Evolutionary conservation across 345 rosid species (phyloP).

Genomic region (Turnera subulata): DNA sequence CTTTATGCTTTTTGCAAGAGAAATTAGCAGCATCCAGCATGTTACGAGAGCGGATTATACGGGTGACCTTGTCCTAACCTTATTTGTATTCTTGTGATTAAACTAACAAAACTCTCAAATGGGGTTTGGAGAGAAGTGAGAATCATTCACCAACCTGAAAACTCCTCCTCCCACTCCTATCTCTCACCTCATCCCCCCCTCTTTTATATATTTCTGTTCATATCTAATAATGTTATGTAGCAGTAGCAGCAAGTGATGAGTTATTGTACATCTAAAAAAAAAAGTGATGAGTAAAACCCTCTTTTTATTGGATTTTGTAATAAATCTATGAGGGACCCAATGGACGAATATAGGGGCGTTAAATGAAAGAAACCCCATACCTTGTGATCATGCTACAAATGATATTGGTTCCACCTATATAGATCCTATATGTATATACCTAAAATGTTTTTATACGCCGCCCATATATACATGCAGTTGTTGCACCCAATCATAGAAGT

Average conservation of each 20-base stretch:
- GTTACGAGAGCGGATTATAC: conserved; percentile 17
- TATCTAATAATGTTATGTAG: not conserved
- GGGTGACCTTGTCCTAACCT: conserved; percentile 3
- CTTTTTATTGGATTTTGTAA: too few species aligned
- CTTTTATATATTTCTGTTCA: not conserved
- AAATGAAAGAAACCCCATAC: conserved; percentile 42
- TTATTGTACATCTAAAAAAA: too few species aligned
- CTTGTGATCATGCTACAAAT: conserved; percentile 14
- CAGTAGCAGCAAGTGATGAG: too few species aligned
- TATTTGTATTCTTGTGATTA: conserved; percentile 12
- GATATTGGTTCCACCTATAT: conserved; percentile 14
- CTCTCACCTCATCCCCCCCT: not conserved
- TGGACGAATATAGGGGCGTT: conserved; percentile 16
- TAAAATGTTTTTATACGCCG: not conserved
- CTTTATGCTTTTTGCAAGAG: not conserved
- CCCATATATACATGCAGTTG: conserved; percentile 7
- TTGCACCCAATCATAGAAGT: conserved; percentile 32
- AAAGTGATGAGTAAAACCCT: too few species aligned
- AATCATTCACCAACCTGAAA: conserved; percentile 26
- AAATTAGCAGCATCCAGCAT: conserved; percentile 5
- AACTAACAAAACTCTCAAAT: conserved; percentile 18
- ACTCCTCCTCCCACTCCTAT: not conserved
- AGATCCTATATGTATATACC: conserved; percentile 18
- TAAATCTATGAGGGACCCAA: conserved; percentile 17
- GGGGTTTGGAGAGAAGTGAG: conserved; percentile 17